Base-by-base conservation (phyloP, 768 basidiomycete species). In the Suillus weaverae region DNA sequence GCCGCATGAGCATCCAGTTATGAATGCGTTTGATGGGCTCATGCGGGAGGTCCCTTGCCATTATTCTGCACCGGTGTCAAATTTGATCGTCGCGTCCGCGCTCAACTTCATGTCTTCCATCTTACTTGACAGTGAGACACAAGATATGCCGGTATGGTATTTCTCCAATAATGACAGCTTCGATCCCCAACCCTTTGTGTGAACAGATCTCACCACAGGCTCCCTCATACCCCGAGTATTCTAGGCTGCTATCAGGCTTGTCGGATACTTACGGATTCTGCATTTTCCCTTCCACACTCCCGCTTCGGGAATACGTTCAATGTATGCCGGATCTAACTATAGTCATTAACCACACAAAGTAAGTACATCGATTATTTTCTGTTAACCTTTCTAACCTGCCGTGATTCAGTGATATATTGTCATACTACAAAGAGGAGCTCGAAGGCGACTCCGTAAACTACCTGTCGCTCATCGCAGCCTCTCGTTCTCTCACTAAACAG, bases 311-410 rank as follows among this genome's bases (percentile, higher is more conserved):
- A 4, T 82, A 80, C 54, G 70, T 77, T 26, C 81, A 81, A 62
- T 73, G 75, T 20, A 66, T 83, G 39, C 81, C 80, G 0, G 78
- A 80, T 46, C 67, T 79, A n/a, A 70, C 69, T 14, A 61, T 70
- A 14, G 77, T 74, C 65, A 73, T 79, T 33, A 70, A 76, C 35
- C 74, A 76, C 30, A 71, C 65, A 57, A 82, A 82, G 82, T 82
- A 30, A 61, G 78, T 73, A 16, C 14, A 20, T 64, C 9, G 14
- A 32, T 32, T 43, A 43, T 22, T 5, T 22, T 32, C 16, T 35
- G 32, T 13, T 4, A 20, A 20, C 5, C 5, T 33, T 9, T n/a
- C n/a, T 22, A 18, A 22, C 33, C 20, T 56, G 10, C 0, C 20
- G 11, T 18, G 68, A 46, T 62, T n/a, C 50, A 80, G 79, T 64